These are phyloP conservation scores for Medicago lupulina DNA, from an alignment of 306 rosid genomes.

Conservation along the genomic window DNA sequence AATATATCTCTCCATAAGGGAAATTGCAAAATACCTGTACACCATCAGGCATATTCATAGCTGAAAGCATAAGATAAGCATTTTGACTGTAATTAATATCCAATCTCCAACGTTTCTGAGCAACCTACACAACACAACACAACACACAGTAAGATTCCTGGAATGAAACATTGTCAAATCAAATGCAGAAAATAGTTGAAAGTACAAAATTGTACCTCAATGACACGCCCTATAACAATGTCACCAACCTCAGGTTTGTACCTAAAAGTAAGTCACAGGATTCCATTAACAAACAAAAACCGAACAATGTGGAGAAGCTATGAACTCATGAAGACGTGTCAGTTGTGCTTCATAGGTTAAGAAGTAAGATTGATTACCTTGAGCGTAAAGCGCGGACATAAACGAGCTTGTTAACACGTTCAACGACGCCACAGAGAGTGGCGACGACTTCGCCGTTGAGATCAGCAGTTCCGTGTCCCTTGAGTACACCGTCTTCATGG, in stretches of 20 bases:
- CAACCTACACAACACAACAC: slow-evolving; percentile 61
- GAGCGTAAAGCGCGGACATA: slow-evolving; percentile 83
- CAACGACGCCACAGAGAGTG: slow-evolving; percentile 81
- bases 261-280: slow-evolving; percentile 43
- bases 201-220: slow-evolving; percentile 56
- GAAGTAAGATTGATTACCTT: slow-evolving; percentile 50
- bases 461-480: slow-evolving; percentile 90
- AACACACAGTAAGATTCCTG: background rate
- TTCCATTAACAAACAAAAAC: slow-evolving; percentile 17
- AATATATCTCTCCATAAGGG: no score
- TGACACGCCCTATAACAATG: slow-evolving; percentile 80
- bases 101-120: slow-evolving; percentile 90
- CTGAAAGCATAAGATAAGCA: slow-evolving; percentile 93
- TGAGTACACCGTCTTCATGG: slow-evolving; percentile 77
- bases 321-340: no score
- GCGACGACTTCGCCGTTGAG: slow-evolving; percentile 77
- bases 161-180: background rate
- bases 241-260: slow-evolving; percentile 98
- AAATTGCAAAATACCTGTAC: slow-evolving; percentile 69
- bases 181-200: background rate
- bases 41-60: slow-evolving; percentile 94
- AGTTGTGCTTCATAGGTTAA: no score
- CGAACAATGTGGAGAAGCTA: background rate
- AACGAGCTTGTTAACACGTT: slow-evolving; percentile 91
- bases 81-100: slow-evolving; percentile 82